These are phyloP conservation scores for Gypsophila paniculata DNA, from an alignment of 179 eudicot genomes.

Conservation along the genomic window DNA sequence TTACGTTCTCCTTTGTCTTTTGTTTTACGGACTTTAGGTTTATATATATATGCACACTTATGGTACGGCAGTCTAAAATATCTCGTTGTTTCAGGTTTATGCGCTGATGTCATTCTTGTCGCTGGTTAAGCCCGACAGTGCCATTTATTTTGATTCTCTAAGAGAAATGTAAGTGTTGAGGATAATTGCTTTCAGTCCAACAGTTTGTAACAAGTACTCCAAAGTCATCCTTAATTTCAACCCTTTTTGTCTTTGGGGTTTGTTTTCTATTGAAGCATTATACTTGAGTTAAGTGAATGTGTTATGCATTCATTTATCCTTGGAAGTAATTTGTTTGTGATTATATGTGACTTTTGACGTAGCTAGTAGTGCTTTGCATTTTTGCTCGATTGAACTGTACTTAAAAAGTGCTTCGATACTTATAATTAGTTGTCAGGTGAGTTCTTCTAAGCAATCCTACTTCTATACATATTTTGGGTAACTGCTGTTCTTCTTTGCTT, in stretches of 20 bases:
- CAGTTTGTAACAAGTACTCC: neutral
- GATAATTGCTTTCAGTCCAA: constrained; percentile 9
- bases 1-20: neutral
- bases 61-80: constrained; percentile 11
- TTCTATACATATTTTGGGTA: neutral
- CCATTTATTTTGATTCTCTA: constrained; percentile 81
- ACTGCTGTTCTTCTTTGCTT: no score
- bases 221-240: neutral
- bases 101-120: constrained; percentile 88
- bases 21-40: neutral
- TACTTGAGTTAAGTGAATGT: neutral
- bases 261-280: constrained; percentile 6
- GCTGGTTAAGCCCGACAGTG: constrained; percentile 58
- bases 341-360: neutral
- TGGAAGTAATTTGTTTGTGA: neutral
- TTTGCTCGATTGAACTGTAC: neutral
- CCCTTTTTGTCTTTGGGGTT: neutral
- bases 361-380: neutral
- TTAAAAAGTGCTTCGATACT: neutral
- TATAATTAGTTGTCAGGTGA: neutral
- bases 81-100: constrained; percentile 62
- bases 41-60: neutral
- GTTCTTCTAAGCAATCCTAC: neutral
- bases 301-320: neutral
- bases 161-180: constrained; percentile 79